phyloP scores from a whole-genome alignment of 2,329 filamentous ascomycete species.

The Claviceps spartinae region DNA sequence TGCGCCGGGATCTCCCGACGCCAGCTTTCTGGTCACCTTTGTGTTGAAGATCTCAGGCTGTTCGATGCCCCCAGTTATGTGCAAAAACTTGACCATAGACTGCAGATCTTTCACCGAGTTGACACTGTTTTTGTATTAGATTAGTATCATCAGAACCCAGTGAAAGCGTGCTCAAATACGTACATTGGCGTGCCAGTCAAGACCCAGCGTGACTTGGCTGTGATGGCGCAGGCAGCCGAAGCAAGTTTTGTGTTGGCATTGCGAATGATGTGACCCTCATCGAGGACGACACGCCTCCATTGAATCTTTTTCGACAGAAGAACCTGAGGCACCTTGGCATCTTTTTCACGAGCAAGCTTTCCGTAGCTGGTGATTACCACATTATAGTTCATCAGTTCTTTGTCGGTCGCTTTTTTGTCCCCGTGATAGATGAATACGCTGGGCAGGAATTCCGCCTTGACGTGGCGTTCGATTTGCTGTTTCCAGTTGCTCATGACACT shows the following conservation, averaged over 20 bases:
- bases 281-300: conserved; percentile 69
- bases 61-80: conserved; percentile 62
- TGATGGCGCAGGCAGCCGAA: conserved; percentile 50
- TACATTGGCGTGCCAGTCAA: conserved; percentile 69
- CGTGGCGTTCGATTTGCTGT: conserved; percentile 62
- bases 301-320: conserved; percentile 29
- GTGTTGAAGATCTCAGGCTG: conserved; percentile 60
- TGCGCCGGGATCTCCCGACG: conserved; percentile 39
- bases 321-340: conserved; percentile 27
- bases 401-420: conserved; percentile 37
- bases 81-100: conserved; percentile 64
- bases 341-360: conserved; percentile 54
- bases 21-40: conserved; percentile 47
- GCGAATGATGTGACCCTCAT: conserved; percentile 73
- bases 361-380: conserved; percentile 80
- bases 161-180: conserved; percentile 12
- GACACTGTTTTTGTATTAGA: conserved; percentile 28
- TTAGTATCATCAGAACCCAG: conserved; percentile 12
- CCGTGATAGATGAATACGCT: conserved; percentile 66
- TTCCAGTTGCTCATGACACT: conserved; percentile 88
- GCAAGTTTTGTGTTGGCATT: conserved; percentile 63
- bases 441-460: conserved; percentile 47
- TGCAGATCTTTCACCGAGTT: conserved; percentile 74
- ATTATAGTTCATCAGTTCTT: conserved; percentile 51
- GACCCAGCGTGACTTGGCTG: conserved; percentile 64